phyloP scores from a whole-genome alignment of 148 eudicot genomes.

The Rhododendron mucronatum region DNA sequence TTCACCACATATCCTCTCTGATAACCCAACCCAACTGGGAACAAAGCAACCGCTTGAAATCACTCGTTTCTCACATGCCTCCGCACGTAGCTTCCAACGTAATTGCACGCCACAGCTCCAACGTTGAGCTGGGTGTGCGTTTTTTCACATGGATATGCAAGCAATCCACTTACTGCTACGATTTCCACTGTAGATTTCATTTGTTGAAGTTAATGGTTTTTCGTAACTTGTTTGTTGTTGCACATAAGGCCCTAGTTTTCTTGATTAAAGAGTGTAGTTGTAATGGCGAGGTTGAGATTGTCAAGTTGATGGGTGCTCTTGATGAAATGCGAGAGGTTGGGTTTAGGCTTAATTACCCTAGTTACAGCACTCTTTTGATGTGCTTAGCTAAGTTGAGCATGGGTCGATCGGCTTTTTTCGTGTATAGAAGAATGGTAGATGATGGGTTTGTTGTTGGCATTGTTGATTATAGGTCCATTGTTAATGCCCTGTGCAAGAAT shows the following conservation, averaged over 20 bases:
- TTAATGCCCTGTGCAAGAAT: constrained; percentile 27
- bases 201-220: constrained; percentile 10
- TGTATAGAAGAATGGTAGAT: constrained; percentile 20
- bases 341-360: constrained; percentile 26
- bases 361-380: constrained; percentile 31
- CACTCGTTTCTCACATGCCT: constrained; percentile 25
- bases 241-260: constrained; percentile 20
- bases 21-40: constrained; percentile 25
- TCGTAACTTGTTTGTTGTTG: constrained; percentile 10
- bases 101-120: constrained; percentile 8
- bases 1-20: constrained; percentile 2
- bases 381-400: constrained; percentile 27
- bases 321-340: constrained; percentile 20
- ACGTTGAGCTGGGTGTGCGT: constrained; percentile 10
- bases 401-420: constrained; percentile 24
- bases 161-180: constrained; percentile 28
- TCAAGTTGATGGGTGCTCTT: constrained; percentile 21
- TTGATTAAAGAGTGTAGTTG: constrained; percentile 25
- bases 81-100: constrained; percentile 14
- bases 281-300: constrained; percentile 5
- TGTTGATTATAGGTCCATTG: constrained; percentile 17
- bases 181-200: constrained; percentile 13
- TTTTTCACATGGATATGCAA: constrained; percentile 27
- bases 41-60: constrained; percentile 16
- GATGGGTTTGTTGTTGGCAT: constrained; percentile 26